Percentiles rank a stretch among this genome's conserved stretches.
phyloP scores from a whole-genome alignment of 805 yeast genomes.

The Candida verbasci region DNA sequence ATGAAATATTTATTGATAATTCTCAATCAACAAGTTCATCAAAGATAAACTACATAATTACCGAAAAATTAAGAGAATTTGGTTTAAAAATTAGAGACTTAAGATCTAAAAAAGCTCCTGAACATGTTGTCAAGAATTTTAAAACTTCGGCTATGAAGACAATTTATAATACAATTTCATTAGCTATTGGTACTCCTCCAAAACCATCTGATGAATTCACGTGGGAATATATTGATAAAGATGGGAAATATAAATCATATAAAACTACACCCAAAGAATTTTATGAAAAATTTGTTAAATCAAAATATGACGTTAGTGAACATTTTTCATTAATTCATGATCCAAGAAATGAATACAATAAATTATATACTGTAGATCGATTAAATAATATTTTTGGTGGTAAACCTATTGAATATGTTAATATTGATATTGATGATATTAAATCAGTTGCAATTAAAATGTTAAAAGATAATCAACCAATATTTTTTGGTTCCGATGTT shows the following conservation, averaged over 20 bases:
- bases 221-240: constrained; percentile 77
- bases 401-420: constrained; percentile 67
- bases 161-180: constrained; percentile 59
- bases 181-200: constrained; percentile 78
- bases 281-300: constrained; percentile 47
- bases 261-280: constrained; percentile 64
- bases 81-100: constrained; percentile 64
- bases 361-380: constrained; percentile 65
- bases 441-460: constrained; percentile 62
- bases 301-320: constrained; percentile 41
- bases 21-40: constrained; percentile 51
- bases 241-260: constrained; percentile 50
- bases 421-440: constrained; percentile 55
- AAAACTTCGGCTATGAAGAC: constrained; percentile 49
- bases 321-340: constrained; percentile 72
- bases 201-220: constrained; percentile 59
- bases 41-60: constrained; percentile 56
- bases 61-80: constrained; percentile 71
- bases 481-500: constrained; percentile 88
- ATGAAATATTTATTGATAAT: constrained; percentile 67
- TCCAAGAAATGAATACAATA: constrained; percentile 69
- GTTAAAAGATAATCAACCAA: constrained; percentile 69
- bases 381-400: constrained; percentile 72
- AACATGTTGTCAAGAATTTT: constrained; percentile 28
- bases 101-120: constrained; percentile 38